Conservation (phyloP, 176 grass and related monocot species). For the Chloris gayana region DNA sequence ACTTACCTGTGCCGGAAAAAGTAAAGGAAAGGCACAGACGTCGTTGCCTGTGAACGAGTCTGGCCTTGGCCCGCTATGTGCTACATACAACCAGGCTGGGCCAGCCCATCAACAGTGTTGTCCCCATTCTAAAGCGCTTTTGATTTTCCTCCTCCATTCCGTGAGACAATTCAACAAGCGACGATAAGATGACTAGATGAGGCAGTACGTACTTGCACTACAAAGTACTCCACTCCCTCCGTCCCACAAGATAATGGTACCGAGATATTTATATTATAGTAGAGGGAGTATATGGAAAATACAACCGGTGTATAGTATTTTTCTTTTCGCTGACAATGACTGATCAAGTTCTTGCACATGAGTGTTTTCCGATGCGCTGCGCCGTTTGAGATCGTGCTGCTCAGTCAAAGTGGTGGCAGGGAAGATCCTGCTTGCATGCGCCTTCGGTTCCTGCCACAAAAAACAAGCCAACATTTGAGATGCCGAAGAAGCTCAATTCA, state of each 20-base stretch:
- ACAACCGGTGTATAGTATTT: background rate
- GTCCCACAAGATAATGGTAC: too few relatives aligned
- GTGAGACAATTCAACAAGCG: background rate
- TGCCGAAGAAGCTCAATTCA: background rate
- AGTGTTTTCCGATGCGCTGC: background rate
- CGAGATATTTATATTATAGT: too few relatives aligned
- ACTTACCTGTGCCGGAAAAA: background rate
- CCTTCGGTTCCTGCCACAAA: background rate
- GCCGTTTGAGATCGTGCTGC: background rate
- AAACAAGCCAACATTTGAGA: background rate
- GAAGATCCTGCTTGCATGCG: background rate
- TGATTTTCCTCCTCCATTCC: background rate
- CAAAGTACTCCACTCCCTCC: too few relatives aligned
- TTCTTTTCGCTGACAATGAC: background rate
- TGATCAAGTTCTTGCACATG: background rate
- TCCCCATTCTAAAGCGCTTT: background rate
- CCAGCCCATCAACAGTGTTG: background rate
- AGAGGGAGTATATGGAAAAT: too few relatives aligned
- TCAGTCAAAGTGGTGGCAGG: background rate
- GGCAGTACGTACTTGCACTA: background rate
- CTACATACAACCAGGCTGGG: conserved; percentile 9
- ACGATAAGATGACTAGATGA: background rate
- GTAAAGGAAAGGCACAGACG: background rate
- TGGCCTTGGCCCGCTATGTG: background rate
- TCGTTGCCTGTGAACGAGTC: background rate